A percentile compares a stretch with the other conserved stretches of the same genome.
Conservation (phyloP, 495 filamentous ascomycete genomes). For the Neurospora cerealis region DNA sequence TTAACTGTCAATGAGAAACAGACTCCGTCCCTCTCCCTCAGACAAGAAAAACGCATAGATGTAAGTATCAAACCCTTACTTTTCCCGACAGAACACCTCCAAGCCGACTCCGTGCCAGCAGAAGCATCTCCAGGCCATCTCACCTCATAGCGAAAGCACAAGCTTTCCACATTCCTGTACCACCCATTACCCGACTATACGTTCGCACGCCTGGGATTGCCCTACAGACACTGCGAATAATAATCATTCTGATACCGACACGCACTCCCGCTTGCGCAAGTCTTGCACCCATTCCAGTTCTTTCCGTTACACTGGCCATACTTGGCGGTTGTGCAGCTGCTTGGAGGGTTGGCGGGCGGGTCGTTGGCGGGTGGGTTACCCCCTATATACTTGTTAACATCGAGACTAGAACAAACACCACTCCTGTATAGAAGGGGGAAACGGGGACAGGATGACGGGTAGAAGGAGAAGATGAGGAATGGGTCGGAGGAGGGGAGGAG, state of each 20-base stretch:
- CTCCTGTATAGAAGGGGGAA: neutral
- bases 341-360: slow-evolving; percentile 1
- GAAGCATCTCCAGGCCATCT: neutral
- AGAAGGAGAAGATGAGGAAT: neutral
- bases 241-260: slow-evolving; percentile 38
- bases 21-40: neutral
- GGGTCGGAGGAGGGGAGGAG: neutral
- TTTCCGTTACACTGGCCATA: slow-evolving; percentile 41
- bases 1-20: neutral
- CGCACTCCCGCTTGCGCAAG: slow-evolving; percentile 29
- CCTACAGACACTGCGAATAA: slow-evolving; percentile 35
- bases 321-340: slow-evolving; percentile 16
- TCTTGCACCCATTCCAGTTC: slow-evolving; percentile 35
- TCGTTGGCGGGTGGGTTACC: neutral
- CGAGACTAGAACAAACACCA: neutral
- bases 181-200: neutral
- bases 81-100: neutral
- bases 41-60: neutral
- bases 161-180: neutral
- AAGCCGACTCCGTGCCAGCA: neutral
- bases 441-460: neutral
- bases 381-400: neutral
- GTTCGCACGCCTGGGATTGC: neutral
- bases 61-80: neutral
- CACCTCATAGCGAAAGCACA: neutral